phyloP scores from a whole-genome alignment of 2,329 filamentous ascomycete species.

The Diaporthe citriasiana region DNA sequence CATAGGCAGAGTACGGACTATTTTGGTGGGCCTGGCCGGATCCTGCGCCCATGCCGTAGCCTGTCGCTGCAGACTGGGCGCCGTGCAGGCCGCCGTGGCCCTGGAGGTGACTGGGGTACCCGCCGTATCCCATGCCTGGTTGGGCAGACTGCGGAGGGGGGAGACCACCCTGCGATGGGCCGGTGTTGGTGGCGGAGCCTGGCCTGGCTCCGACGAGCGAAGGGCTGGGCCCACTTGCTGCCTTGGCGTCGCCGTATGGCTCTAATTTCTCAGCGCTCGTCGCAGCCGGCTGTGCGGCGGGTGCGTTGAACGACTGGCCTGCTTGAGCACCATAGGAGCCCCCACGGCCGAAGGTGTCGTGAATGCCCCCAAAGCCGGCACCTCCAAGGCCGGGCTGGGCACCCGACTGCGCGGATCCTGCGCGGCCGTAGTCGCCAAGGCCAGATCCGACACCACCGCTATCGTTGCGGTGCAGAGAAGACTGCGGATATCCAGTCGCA shows the following conservation, averaged over 20 bases:
- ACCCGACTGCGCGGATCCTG: constrained; percentile 63
- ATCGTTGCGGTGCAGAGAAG: constrained; percentile 66
- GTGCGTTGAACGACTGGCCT: constrained; percentile 67
- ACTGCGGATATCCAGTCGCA: constrained; percentile 67
- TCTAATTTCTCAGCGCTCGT: constrained; percentile 68
- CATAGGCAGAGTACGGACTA: constrained; percentile 68
- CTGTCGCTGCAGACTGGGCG: constrained; percentile 58
- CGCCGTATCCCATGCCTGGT: constrained; percentile 68
- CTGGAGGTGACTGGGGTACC: constrained; percentile 69
- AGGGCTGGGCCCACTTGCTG: constrained; percentile 67
- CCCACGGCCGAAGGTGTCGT: constrained; percentile 69
- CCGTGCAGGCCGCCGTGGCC: constrained; percentile 66
- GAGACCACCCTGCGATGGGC: constrained; percentile 66
- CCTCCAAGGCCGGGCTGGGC: constrained; percentile 65
- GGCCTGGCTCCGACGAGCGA: constrained; percentile 69
- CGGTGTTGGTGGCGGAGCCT: constrained; percentile 70
- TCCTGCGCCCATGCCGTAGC: constrained; percentile 68
- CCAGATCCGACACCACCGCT: constrained; percentile 63
- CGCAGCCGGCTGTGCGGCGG: constrained; percentile 61
- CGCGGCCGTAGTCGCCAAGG: constrained; percentile 68
- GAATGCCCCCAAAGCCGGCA: constrained; percentile 66
- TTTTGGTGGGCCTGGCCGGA: constrained; percentile 67
- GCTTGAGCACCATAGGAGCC: constrained; percentile 69
- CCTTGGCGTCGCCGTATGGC: constrained; percentile 70
- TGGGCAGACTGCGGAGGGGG: constrained; percentile 68